Evolutionary conservation across 2,329 filamentous ascomycete genomes (phyloP).

Genomic region (Ophiostoma himal-ulmi): DNA sequence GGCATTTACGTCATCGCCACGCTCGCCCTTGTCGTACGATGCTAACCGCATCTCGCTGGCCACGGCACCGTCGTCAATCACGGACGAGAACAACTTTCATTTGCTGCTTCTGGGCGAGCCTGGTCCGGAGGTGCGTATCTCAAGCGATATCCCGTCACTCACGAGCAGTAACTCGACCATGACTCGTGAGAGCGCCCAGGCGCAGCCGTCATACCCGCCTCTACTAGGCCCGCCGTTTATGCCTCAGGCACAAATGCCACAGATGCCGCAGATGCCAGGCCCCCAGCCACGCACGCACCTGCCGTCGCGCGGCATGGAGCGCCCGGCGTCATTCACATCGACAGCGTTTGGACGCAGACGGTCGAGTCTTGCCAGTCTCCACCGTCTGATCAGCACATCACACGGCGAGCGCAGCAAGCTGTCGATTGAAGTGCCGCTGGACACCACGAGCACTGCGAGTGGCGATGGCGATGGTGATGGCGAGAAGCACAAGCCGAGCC

Average conservation of each 20-base stretch:
- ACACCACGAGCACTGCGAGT: constrained; percentile 32
- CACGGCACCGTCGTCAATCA: constrained; percentile 67
- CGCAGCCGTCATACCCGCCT: constrained; percentile 31
- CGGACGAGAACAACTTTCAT: constrained; percentile 65
- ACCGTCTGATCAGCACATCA: constrained; percentile 67
- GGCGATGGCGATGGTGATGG: constrained; percentile 34
- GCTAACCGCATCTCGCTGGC: constrained; percentile 67
- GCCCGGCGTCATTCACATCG: constrained; percentile 57
- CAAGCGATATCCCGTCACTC: constrained; percentile 63
- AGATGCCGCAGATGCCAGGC: constrained; percentile 18
- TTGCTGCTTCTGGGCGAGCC: constrained; percentile 69
- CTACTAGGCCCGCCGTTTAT: constrained; percentile 39
- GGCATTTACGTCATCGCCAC: constrained; percentile 61
- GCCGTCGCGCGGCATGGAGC: constrained; percentile 45
- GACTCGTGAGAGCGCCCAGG: constrained; percentile 59
- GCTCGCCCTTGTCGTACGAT: constrained; percentile 63
- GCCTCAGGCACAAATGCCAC: neutral
- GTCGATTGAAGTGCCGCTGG: constrained; percentile 58
- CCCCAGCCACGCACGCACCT: constrained; percentile 44
- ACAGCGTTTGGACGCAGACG: constrained; percentile 62
- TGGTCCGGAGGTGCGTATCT: constrained; percentile 65
- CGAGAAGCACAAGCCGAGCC: constrained; percentile 56
- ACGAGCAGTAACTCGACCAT: constrained; percentile 74
- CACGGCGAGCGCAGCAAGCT: constrained; percentile 71
- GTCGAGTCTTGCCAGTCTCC: constrained; percentile 70